Base-by-base conservation (phyloP, 208 protist species). In the Herpetomonas samuelpessoai region DNA sequence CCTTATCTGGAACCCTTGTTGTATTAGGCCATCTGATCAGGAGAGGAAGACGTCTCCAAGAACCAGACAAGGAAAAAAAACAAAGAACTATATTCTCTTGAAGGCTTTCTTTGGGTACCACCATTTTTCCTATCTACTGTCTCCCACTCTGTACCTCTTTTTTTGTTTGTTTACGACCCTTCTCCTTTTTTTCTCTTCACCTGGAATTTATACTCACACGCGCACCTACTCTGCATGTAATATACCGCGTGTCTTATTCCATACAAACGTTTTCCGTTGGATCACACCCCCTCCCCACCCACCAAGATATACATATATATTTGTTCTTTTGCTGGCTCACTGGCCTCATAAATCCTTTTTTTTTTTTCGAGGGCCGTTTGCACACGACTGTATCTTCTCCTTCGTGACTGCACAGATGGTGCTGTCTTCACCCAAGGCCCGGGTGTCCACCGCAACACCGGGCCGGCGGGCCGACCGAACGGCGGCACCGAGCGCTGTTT, bases 81-180 rank as follows among this genome's bases (percentile, higher is more conserved):
- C n/a, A n/a, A n/a, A n/a, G n/a, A n/a, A n/a, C n/a, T n/a, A n/a
- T n/a, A 41, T 41, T 41, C 35, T 16, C 35, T 16, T 41, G 10
- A 41, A 16, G 35, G 35, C 10, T 16, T 16, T 18, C 7, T 41
- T 24, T 55, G 3, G 24, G 29, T n/a, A n/a, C n/a, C 27, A 19
- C 4, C 45, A 27, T 53, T 21, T 27, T 7, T n/a, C 31, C 18
- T 62, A 6, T 21, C 14, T 62, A 7, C 6, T 38, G 18, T 35
- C 18, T 50, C 2, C 16, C 12, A 29, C 44, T 25, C 12, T 51
- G 44, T 39, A n/a, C 29, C 58, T 62, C 27, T 56, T 57, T 70
- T 41, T 64, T 57, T 70, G 21, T 64, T 64, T 64, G 53, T 57
- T 47, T n/a, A 63, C 25, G 48, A 4, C 49, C 22, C 12, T 51